Percentiles rank a stretch among this genome's conserved stretches.
These are phyloP conservation scores for Zancudomyces culisetae DNA, from an alignment of 371 early-diverging fungal species.

Conservation along the genomic window DNA sequence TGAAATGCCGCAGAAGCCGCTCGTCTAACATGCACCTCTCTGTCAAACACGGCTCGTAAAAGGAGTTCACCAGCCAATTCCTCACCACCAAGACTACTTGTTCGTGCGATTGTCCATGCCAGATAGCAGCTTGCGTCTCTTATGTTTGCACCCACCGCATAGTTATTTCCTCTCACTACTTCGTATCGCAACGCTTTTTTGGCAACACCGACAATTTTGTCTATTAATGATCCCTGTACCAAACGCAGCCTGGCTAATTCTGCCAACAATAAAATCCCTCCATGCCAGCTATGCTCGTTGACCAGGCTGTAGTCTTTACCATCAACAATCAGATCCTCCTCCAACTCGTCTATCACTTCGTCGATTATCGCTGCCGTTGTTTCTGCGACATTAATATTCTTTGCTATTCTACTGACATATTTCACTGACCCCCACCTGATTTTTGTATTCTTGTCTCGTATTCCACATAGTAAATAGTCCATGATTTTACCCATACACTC, in stretches of 20 bases:
- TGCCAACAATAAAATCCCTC: conserved; percentile 78
- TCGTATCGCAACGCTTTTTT: conserved; percentile 66
- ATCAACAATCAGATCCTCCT: background rate
- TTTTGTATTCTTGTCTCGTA: conserved; percentile 59
- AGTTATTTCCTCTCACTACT: conserved; percentile 50
- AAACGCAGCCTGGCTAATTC: conserved; percentile 70
- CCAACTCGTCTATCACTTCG: background rate
- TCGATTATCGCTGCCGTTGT: conserved; percentile 23
- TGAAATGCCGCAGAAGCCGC: conserved; percentile 94
- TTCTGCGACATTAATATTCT: conserved; percentile 27
- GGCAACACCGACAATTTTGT: conserved; percentile 56
- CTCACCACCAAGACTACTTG: conserved; percentile 29
- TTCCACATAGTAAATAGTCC: background rate
- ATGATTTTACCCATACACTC: background rate
- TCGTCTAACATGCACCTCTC: conserved; percentile 86
- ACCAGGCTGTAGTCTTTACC: conserved; percentile 53
- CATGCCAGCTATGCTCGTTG: conserved; percentile 87
- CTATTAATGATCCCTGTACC: conserved; percentile 34
- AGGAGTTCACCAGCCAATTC: conserved; percentile 49
- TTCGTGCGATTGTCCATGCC: conserved; percentile 91
- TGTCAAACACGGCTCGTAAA: conserved; percentile 66
- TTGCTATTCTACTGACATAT: conserved; percentile 24
- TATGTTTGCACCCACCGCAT: conserved; percentile 83
- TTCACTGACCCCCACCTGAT: conserved; percentile 94
- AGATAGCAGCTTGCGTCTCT: conserved; percentile 93